A percentile compares a stretch with the other conserved stretches of the same genome.
Conservation (phyloP, 1,284 basidiomycete genomes). For the Naganishia sp. region DNA sequence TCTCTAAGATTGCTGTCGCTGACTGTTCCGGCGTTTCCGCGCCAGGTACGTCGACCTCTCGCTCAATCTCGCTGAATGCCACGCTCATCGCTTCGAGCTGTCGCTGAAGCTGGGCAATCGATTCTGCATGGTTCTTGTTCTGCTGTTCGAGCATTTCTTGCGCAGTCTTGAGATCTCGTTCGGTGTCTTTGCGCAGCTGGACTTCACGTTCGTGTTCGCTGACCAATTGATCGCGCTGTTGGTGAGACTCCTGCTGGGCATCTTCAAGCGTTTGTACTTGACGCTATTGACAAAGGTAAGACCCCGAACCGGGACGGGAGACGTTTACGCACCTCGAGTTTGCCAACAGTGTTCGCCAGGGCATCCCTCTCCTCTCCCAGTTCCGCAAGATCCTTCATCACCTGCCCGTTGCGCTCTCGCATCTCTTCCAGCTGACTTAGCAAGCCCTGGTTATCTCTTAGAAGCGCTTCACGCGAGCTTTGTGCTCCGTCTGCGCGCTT, state of each 20-base stretch:
- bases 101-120: conserved; percentile 1
- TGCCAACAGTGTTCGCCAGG: conserved; percentile 31
- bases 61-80: conserved; percentile 15
- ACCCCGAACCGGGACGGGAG: not conserved
- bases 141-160: conserved; percentile 20
- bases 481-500: conserved; percentile 49
- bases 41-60: not conserved
- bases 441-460: conserved; percentile 51
- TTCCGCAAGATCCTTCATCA: conserved; percentile 52
- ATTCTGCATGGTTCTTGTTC: conserved; percentile 18
- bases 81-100: conserved; percentile 3
- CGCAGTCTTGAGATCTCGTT: conserved; percentile 13
- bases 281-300: conserved; percentile 15
- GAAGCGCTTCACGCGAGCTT: conserved; percentile 46
- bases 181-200: conserved; percentile 16
- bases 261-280: conserved; percentile 13
- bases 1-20: not conserved
- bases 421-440: conserved; percentile 53
- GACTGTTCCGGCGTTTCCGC: not conserved
- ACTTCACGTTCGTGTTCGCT: conserved; percentile 13
- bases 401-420: conserved; percentile 45
- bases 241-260: not conserved
- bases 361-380: conserved; percentile 42
- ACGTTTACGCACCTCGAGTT: conserved; percentile 20
- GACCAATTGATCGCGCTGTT: conserved; percentile 9